These are phyloP conservation scores for Aspergillus eucalypticola DNA, from an alignment of 2,329 filamentous ascomycete species.

Conservation along the genomic window DNA sequence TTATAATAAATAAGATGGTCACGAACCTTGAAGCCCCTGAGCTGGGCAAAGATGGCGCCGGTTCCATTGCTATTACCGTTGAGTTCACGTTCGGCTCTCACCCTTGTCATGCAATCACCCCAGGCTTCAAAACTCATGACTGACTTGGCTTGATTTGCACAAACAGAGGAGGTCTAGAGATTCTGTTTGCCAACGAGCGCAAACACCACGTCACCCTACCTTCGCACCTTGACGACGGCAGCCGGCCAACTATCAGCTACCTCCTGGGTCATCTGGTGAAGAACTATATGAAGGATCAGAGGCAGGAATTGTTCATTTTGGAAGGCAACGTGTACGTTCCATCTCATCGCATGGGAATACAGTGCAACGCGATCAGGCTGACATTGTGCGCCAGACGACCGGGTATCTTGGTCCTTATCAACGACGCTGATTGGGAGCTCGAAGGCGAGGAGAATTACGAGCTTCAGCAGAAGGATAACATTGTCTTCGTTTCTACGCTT, in stretches of 20 bases:
- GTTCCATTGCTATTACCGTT: constrained; percentile 61
- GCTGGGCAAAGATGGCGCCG: constrained; percentile 10
- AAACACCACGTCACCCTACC: constrained; percentile 72
- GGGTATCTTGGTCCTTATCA: constrained; percentile 93
- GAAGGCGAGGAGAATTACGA: constrained; percentile 92
- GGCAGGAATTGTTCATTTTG: constrained; percentile 86
- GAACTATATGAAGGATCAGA: constrained; percentile 78
- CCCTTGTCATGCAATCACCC: background rate
- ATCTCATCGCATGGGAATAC: background rate
- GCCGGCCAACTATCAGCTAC: constrained; percentile 68
- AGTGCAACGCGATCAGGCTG: constrained; percentile 3
- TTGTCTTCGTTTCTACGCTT: constrained; percentile 93
- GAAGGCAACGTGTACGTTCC: constrained; percentile 79
- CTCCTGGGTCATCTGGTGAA: constrained; percentile 78
- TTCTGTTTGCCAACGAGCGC: constrained; percentile 83
- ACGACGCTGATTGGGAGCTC: constrained; percentile 97
- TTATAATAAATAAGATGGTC: background rate
- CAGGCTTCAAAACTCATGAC: background rate
- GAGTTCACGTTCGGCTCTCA: constrained; percentile 66
- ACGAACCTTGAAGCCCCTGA: constrained; percentile 7
- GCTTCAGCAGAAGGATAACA: constrained; percentile 77
- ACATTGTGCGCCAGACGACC: constrained; percentile 67
- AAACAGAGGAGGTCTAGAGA: constrained; percentile 81
- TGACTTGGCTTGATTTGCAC: constrained; percentile 11
- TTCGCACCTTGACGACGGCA: constrained; percentile 58